These are phyloP conservation scores for Ettlia oleoabundans DNA, from an alignment of 139 green algal genomes.

Conservation along the genomic window DNA sequence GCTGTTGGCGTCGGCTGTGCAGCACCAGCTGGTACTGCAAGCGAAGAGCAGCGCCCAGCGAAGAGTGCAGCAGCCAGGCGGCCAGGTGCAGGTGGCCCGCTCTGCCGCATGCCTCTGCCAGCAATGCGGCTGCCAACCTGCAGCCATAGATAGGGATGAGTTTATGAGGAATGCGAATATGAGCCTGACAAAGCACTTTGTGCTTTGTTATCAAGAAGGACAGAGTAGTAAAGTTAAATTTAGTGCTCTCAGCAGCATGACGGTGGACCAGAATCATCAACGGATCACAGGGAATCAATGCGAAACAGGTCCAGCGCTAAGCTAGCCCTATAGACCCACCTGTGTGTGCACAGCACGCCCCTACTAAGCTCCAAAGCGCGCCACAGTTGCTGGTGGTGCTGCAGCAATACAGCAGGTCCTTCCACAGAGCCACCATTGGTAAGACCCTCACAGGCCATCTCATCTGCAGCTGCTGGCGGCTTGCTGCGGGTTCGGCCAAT, in stretches of 20 bases:
- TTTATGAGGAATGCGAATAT: too few relatives aligned
- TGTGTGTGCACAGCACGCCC: conserved; percentile 6
- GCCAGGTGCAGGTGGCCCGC: conserved; percentile 51
- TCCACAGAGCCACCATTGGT: too few relatives aligned
- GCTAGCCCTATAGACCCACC: not conserved
- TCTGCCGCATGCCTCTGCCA: conserved; percentile 15
- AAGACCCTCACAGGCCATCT: not conserved
- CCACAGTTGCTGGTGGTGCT: conserved; percentile 2
- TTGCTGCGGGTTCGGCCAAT: not conserved
- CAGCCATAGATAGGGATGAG: not conserved
- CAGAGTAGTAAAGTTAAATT: too few relatives aligned
- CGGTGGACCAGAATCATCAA: too few relatives aligned
- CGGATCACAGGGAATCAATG: conserved; percentile 1
- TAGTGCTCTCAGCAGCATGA: too few relatives aligned
- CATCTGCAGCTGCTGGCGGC: not conserved
- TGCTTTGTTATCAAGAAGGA: too few relatives aligned
- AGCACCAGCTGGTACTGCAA: conserved; percentile 49
- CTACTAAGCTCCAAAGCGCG: conserved; percentile 24
- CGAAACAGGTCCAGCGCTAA: too few relatives aligned
- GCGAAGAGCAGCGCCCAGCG: conserved; percentile 43
- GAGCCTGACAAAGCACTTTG: too few relatives aligned
- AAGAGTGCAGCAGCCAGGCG: conserved; percentile 56
- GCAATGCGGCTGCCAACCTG: conserved; percentile 31
- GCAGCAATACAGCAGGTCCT: too few relatives aligned
- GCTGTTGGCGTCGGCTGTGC: conserved; percentile 39